phyloP scores from a whole-genome alignment of 129 eudicot genomes.

The Rutidosis leptorrhynchoides region DNA sequence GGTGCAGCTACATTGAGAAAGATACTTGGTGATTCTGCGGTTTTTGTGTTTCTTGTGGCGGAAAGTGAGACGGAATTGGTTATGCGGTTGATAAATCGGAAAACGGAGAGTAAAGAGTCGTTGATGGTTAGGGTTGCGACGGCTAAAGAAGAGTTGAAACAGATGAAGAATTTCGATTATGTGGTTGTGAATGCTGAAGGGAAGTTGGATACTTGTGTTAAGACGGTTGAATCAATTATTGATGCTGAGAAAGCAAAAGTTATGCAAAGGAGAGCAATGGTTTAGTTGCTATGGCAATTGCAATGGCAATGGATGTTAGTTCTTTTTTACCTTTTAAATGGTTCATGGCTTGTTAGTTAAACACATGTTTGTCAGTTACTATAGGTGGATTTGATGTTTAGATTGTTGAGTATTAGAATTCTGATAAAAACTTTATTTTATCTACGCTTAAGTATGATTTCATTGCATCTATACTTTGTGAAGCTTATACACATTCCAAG shows the following conservation, averaged over 20 bases:
- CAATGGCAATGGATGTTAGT: constrained; percentile 6
- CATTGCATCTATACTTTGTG: background rate
- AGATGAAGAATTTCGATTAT: constrained; percentile 71
- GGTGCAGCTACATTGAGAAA: constrained; percentile 70
- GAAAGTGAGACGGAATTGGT: constrained; percentile 78
- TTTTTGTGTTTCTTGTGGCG: constrained; percentile 74
- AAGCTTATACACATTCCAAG: background rate
- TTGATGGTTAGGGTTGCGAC: constrained; percentile 83
- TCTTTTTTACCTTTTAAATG: background rate
- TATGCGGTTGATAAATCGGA: constrained; percentile 73
- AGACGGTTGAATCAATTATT: constrained; percentile 65
- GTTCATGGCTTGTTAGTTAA: background rate
- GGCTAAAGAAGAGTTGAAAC: constrained; percentile 68
- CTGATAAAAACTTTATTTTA: background rate
- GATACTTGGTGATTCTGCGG: constrained; percentile 62
- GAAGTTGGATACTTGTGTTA: constrained; percentile 66
- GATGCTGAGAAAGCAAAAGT: constrained; percentile 94
- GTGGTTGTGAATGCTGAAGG: constrained; percentile 82
- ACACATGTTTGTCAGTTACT: background rate
- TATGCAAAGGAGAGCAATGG: constrained; percentile 38
- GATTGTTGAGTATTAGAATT: background rate
- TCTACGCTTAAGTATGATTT: background rate
- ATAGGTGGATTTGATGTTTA: background rate
- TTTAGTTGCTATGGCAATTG: constrained; percentile 26
- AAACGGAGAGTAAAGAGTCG: constrained; percentile 71